Percentiles rank a stretch among this genome's conserved stretches.
These are phyloP conservation scores for Chytridium lagenaria DNA, from an alignment of 371 early-diverging fungal species.

Conservation along the genomic window DNA sequence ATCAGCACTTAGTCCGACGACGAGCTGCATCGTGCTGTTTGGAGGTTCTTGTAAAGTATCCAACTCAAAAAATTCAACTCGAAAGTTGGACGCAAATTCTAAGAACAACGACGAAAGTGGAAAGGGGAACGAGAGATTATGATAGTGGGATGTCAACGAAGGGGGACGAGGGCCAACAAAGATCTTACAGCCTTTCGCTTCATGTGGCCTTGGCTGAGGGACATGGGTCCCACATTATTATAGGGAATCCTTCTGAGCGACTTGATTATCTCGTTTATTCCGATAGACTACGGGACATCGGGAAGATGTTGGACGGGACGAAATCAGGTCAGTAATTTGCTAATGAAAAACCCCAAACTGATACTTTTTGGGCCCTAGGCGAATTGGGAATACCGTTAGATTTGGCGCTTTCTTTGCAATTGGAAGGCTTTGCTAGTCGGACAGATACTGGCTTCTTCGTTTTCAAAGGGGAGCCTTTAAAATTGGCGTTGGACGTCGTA, in stretches of 20 bases:
- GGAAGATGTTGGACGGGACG: not conserved
- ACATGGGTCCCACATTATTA: not conserved
- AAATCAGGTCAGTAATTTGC: slow-evolving; percentile 4
- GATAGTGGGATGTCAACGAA: not conserved
- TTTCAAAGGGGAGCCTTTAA: not conserved
- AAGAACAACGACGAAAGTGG: not conserved
- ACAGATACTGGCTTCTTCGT: not conserved
- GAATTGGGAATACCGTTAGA: not conserved
- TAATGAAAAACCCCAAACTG: too few relatives aligned
- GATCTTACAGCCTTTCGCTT: not conserved
- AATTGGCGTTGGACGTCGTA: not conserved
- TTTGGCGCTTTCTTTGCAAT: not conserved
- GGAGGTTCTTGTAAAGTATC: not conserved
- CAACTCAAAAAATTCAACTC: not conserved
- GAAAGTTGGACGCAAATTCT: not conserved
- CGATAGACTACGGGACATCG: not conserved
- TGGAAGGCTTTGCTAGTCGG: not conserved
- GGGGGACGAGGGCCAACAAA: not conserved
- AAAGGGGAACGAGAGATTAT: not conserved
- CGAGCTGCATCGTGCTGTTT: slow-evolving; percentile 7
- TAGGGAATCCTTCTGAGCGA: not conserved
- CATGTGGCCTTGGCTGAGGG: not conserved
- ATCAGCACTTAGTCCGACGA: not conserved
- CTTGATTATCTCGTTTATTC: slow-evolving; percentile 2
- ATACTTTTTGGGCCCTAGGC: too few relatives aligned